Evolutionary conservation across 345 rosid genomes (phyloP).

Genomic region (Arabidopsis arenosa): DNA sequence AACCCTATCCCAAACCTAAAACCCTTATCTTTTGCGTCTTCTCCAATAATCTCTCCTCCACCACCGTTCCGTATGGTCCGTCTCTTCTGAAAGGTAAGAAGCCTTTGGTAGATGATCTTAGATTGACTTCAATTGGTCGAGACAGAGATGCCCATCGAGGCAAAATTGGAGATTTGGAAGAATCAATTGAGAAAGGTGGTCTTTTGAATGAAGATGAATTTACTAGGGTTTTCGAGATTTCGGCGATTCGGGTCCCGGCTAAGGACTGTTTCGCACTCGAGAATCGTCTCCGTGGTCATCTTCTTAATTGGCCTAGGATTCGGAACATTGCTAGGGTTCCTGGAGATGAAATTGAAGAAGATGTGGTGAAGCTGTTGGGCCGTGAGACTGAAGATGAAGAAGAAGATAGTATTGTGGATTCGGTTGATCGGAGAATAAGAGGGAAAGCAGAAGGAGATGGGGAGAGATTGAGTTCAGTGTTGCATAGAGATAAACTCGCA

Average conservation of each 20-base stretch:
- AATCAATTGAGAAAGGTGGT: slow-evolving; percentile 37
- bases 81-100: slow-evolving; percentile 73
- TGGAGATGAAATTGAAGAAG: slow-evolving; percentile 73
- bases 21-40: slow-evolving; percentile 45
- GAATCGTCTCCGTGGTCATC: slow-evolving; percentile 83
- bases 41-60: slow-evolving; percentile 37
- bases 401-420: slow-evolving; percentile 40
- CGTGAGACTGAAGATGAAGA: slow-evolving; percentile 22
- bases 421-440: slow-evolving; percentile 50
- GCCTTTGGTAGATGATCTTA: slow-evolving; percentile 32
- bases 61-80: slow-evolving; percentile 66
- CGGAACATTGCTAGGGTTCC: slow-evolving; percentile 78
- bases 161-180: slow-evolving; percentile 20
- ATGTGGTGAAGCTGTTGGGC: slow-evolving; percentile 47
- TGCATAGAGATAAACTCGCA: slow-evolving; percentile 69
- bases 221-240: slow-evolving; percentile 62
- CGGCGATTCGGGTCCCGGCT: slow-evolving; percentile 75
- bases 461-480: slow-evolving; percentile 57
- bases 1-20: slow-evolving; percentile 44
- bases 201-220: slow-evolving; percentile 60
- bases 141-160: slow-evolving; percentile 22
- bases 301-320: slow-evolving; percentile 84
- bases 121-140: slow-evolving; percentile 12
- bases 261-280: slow-evolving; percentile 67
- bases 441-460: slow-evolving; percentile 61